Conservation (phyloP, 1,139 yeast genomes). For the Saccharomyces hybrid region DNA sequence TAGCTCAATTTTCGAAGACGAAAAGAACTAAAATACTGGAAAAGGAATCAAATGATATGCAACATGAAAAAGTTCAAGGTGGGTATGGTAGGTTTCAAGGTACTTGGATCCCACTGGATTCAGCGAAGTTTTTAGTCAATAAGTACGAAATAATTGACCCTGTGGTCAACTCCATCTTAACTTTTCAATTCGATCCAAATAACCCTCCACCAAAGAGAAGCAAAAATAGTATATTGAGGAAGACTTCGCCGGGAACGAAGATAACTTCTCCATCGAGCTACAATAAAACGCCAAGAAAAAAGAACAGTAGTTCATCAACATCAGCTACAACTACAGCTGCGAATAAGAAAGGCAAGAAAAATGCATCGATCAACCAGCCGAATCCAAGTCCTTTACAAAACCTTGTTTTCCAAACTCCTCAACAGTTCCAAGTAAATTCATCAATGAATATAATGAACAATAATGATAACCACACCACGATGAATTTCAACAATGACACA, state of each 20-base stretch:
- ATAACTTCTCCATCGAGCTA: constrained; percentile 28
- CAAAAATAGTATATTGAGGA: constrained; percentile 32
- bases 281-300: constrained; percentile 32
- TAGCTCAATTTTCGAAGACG: constrained; percentile 82
- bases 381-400: constrained; percentile 31
- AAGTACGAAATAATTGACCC: constrained; percentile 49
- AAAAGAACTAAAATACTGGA: constrained; percentile 79
- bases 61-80: constrained; percentile 89
- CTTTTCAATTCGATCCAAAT: constrained; percentile 42
- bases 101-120: constrained; percentile 73
- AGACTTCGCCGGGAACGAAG: constrained; percentile 27
- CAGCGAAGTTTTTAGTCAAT: constrained; percentile 45
- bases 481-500: constrained; percentile 4
- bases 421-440: constrained; percentile 13
- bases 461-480: constrained; percentile 7
- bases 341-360: constrained; percentile 13
- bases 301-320: constrained; percentile 9
- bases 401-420: constrained; percentile 30
- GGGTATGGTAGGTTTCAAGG: constrained; percentile 95
- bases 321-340: constrained; percentile 18
- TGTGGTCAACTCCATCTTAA: constrained; percentile 44
- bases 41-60: constrained; percentile 76
- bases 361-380: constrained; percentile 13
- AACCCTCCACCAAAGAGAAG: constrained; percentile 43
- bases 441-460: constrained; percentile 5